phyloP scores from a whole-genome alignment of 1,284 basidiomycete genomes.

The Ustilago loliicola region DNA sequence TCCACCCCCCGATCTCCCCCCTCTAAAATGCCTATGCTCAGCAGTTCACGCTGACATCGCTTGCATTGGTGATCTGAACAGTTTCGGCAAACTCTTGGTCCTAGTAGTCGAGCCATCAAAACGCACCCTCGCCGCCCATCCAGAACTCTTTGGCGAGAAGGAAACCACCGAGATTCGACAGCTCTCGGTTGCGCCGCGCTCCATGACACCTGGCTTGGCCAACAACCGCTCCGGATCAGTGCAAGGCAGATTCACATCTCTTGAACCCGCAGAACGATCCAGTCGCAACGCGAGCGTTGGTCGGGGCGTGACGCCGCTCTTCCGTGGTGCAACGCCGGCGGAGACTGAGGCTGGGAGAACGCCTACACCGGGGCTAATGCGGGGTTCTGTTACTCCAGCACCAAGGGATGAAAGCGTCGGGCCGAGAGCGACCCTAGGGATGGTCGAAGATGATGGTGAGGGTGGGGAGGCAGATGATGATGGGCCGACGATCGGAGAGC shows the following conservation, averaged over 20 bases:
- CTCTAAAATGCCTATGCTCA: too few relatives aligned
- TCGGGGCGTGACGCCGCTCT: slow-evolving; percentile 42
- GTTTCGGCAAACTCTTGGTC: slow-evolving; percentile 64
- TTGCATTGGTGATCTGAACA: slow-evolving; percentile 9
- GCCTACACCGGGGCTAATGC: slow-evolving; percentile 22
- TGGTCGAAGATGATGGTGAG: slow-evolving; percentile 15
- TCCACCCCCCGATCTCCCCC: background rate
- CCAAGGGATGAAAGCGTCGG: slow-evolving; percentile 19
- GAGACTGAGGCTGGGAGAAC: slow-evolving; percentile 33
- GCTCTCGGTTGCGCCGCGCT: slow-evolving; percentile 47
- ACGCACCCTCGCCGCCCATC: slow-evolving; percentile 41
- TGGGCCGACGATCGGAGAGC: slow-evolving; percentile 31
- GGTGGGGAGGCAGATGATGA: slow-evolving; percentile 16
- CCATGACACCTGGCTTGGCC: slow-evolving; percentile 26
- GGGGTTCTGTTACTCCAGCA: slow-evolving; percentile 18
- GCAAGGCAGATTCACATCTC: slow-evolving; percentile 42
- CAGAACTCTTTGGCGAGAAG: slow-evolving; percentile 53
- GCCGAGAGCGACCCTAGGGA: slow-evolving; percentile 8
- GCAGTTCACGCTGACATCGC: background rate
- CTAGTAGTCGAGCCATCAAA: slow-evolving; percentile 60
- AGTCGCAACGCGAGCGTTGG: slow-evolving; percentile 42
- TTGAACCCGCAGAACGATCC: slow-evolving; percentile 38
- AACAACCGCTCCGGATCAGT: slow-evolving; percentile 33
- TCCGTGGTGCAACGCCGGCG: slow-evolving; percentile 45
- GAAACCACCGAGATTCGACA: slow-evolving; percentile 46